Conservation (phyloP, 2,329 filamentous ascomycete species). For the Cryphonectria parasitica region DNA sequence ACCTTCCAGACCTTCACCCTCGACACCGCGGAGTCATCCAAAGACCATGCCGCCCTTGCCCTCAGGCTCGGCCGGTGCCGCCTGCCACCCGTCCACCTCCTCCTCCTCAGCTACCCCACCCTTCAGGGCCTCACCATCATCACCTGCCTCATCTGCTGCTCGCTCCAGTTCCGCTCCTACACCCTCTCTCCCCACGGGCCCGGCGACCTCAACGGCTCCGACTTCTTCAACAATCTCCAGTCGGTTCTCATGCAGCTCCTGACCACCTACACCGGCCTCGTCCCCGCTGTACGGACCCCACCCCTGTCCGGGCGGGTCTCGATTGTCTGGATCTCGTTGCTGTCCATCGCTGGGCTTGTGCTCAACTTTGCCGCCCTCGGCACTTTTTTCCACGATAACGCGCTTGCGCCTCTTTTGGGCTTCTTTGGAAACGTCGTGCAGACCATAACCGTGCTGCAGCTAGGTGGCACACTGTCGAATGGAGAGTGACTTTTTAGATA, state of each 20-base stretch:
- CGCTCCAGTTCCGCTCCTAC: slow-evolving; percentile 19
- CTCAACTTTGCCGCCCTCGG: slow-evolving; percentile 16
- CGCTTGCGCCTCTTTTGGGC: slow-evolving; percentile 16
- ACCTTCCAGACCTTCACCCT: background rate
- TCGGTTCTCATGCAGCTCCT: slow-evolving; percentile 19
- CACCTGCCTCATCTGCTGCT: slow-evolving; percentile 14
- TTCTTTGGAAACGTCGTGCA: slow-evolving; percentile 18
- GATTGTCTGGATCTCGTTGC: slow-evolving; percentile 11
- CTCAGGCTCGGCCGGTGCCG: background rate
- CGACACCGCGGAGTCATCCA: too few species aligned
- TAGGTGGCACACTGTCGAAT: background rate
- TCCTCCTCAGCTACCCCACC: slow-evolving; percentile 18
- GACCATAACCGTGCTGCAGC: slow-evolving; percentile 14
- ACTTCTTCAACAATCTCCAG: slow-evolving; percentile 20
- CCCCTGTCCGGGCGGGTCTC: background rate
- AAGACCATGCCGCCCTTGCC: background rate
- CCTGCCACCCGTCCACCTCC: background rate
- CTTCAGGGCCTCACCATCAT: slow-evolving; percentile 19
- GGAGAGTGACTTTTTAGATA: background rate
- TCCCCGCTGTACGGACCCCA: slow-evolving; percentile 1
- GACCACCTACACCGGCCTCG: slow-evolving; percentile 20
- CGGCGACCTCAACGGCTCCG: slow-evolving; percentile 3
- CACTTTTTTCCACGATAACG: slow-evolving; percentile 13
- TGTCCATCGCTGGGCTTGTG: slow-evolving; percentile 4
- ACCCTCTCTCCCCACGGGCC: background rate